These are phyloP conservation scores for Pseudocercospora pini-densiflorae DNA, from an alignment of 2,329 filamentous ascomycete genomes.

Conservation along the genomic window DNA sequence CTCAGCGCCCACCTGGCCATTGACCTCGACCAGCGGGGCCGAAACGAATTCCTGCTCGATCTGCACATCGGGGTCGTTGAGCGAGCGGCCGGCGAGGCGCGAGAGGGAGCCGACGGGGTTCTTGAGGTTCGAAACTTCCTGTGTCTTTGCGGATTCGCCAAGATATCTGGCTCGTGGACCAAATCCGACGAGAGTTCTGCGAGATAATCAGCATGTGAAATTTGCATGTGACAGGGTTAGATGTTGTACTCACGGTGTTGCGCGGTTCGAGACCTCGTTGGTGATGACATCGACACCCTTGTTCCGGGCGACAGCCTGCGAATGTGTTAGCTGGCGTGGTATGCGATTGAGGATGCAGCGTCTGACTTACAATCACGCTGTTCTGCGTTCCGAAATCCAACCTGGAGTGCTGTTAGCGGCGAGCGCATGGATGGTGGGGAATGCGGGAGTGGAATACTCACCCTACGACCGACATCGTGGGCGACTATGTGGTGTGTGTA, in stretches of 20 bases:
- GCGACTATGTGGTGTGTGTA: conserved; percentile 12
- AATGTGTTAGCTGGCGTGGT: conserved; percentile 21
- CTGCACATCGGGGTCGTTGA: conserved; percentile 89
- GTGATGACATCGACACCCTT: conserved; percentile 99
- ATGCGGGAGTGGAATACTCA: conserved; percentile 3
- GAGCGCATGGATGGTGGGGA: neutral
- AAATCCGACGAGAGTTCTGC: conserved; percentile 90
- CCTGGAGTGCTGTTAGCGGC: conserved; percentile 30
- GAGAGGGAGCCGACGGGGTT: conserved; percentile 95
- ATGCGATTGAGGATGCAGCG: neutral
- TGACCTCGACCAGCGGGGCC: conserved; percentile 82
- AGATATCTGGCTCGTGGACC: conserved; percentile 92
- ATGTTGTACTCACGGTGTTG: conserved; percentile 79
- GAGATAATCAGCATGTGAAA: conserved; percentile 26
- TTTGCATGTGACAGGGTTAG: conserved; percentile 25
- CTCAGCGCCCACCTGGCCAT: conserved; percentile 94
- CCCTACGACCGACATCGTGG: conserved; percentile 22
- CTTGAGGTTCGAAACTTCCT: conserved; percentile 99
- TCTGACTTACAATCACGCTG: conserved; percentile 71
- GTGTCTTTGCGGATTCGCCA: conserved; percentile 94
- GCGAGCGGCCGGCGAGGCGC: conserved; percentile 83
- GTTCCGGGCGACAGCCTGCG: conserved; percentile 84
- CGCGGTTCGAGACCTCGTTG: conserved; percentile 98
- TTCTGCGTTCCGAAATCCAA: conserved; percentile 95
- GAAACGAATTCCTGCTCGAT: conserved; percentile 92